Evolutionary conservation across 2,329 filamentous ascomycete genomes (phyloP).

Genomic region (Lachnellula hyalina): DNA sequence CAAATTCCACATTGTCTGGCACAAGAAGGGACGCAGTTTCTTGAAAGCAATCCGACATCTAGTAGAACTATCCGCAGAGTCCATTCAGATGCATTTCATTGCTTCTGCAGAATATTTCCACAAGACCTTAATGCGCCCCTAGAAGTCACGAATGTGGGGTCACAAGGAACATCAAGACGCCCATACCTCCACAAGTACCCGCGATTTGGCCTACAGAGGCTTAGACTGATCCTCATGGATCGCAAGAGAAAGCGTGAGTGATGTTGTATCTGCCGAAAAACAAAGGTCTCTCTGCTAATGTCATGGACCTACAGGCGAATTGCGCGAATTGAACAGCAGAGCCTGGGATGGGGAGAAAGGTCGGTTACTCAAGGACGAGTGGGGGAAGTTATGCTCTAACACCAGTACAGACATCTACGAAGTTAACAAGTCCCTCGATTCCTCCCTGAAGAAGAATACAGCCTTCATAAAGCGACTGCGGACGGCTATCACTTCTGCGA

Average conservation of each 20-base stretch:
- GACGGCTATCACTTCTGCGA: constrained; percentile 77
- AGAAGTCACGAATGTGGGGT: constrained; percentile 33
- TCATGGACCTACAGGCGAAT: constrained; percentile 58
- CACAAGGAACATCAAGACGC: constrained; percentile 25
- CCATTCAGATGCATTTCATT: constrained; percentile 33
- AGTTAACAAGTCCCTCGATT: constrained; percentile 78
- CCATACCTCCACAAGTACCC: constrained; percentile 18
- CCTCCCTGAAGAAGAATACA: constrained; percentile 95
- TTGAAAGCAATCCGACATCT: constrained; percentile 4
- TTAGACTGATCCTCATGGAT: constrained; percentile 48
- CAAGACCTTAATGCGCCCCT: constrained; percentile 30
- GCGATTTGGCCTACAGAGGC: constrained; percentile 17
- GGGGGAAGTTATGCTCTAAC: constrained; percentile 12
- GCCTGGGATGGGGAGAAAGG: constrained; percentile 88
- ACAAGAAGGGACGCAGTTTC: constrained; percentile 8
- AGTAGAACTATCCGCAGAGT: background rate
- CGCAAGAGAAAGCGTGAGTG: constrained; percentile 57
- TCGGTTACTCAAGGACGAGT: constrained; percentile 37
- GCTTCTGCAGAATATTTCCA: constrained; percentile 27
- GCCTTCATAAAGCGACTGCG: constrained; percentile 95
- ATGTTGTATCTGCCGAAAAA: background rate
- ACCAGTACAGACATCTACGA: constrained; percentile 23
- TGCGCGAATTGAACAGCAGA: constrained; percentile 80
- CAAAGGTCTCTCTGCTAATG: constrained; percentile 16
- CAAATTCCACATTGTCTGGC: background rate